Conservation (phyloP, 768 basidiomycete genomes). For the Lactarius sanguifluus region DNA sequence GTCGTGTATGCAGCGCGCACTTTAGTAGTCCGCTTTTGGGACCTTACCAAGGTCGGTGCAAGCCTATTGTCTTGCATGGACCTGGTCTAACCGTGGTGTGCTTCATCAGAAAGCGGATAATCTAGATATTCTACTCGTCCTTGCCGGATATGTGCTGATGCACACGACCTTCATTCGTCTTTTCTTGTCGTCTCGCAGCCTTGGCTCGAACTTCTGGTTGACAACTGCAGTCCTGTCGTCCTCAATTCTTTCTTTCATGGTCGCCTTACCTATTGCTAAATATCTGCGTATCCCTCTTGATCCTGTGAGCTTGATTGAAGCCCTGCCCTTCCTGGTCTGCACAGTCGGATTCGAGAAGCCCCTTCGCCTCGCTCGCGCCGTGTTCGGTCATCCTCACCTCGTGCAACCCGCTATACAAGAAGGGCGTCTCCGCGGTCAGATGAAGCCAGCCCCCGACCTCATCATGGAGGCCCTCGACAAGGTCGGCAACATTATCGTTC, state of each 20-base stretch:
- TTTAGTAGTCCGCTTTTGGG: slow-evolving; percentile 79
- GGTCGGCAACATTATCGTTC: slow-evolving; percentile 79
- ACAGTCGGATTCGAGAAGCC: slow-evolving; percentile 99
- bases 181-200: slow-evolving; percentile 80
- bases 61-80: not conserved
- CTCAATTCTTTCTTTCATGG: slow-evolving; percentile 77
- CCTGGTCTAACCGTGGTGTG: not conserved
- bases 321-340: slow-evolving; percentile 95
- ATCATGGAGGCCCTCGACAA: slow-evolving; percentile 79
- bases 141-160: slow-evolving; percentile 94
- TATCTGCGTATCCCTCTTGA: slow-evolving; percentile 86
- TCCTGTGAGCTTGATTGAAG: slow-evolving; percentile 90
- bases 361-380: slow-evolving; percentile 83
- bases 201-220: slow-evolving; percentile 77
- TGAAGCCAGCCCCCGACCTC: slow-evolving; percentile 80
- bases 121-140: slow-evolving; percentile 91
- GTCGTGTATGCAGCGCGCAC: slow-evolving; percentile 81
- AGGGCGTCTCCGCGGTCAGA: slow-evolving; percentile 39
- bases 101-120: slow-evolving; percentile 80
- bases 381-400: slow-evolving; percentile 77
- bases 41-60: slow-evolving; percentile 67
- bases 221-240: slow-evolving; percentile 77
- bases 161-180: slow-evolving; percentile 92
- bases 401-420: slow-evolving; percentile 35
- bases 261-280: slow-evolving; percentile 74